These are phyloP conservation scores for Trametes cingulata DNA, from an alignment of 768 basidiomycete species.

Conservation along the genomic window DNA sequence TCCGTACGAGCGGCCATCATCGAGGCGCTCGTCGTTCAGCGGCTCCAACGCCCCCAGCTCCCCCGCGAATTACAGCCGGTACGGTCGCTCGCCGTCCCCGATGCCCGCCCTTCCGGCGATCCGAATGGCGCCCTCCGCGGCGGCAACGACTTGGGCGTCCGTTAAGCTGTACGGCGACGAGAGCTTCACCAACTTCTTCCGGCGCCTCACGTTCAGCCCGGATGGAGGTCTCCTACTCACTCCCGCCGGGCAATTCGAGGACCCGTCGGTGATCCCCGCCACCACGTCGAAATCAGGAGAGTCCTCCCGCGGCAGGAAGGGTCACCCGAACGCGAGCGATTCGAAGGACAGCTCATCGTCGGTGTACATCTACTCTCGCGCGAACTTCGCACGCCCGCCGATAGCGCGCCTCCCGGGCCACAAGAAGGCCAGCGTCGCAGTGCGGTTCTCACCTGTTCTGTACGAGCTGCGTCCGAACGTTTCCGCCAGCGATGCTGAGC, in stretches of 20 bases:
- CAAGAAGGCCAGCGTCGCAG: slow-evolving; percentile 93
- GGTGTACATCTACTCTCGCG: slow-evolving; percentile 95
- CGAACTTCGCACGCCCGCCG: slow-evolving; percentile 90
- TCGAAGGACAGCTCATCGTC: slow-evolving; percentile 46
- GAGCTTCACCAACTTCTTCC: slow-evolving; percentile 93
- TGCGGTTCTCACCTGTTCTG: slow-evolving; percentile 89
- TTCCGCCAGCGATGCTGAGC: slow-evolving; percentile 39
- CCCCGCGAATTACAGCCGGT: slow-evolving; percentile 57
- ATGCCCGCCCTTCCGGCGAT: slow-evolving; percentile 95
- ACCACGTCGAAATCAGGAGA: slow-evolving; percentile 38
- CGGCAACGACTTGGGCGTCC: slow-evolving; percentile 59
- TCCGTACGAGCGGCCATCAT: slow-evolving; percentile 65
- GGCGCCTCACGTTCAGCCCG: slow-evolving; percentile 90
- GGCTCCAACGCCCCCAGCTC: slow-evolving; percentile 80
- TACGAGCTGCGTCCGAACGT: slow-evolving; percentile 83
- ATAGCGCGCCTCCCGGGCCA: slow-evolving; percentile 95
- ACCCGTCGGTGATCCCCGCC: slow-evolving; percentile 62
- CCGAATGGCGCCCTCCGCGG: slow-evolving; percentile 54
- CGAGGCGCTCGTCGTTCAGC: slow-evolving; percentile 65
- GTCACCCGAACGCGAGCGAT: slow-evolving; percentile 45
- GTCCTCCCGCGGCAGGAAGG: slow-evolving; percentile 59
- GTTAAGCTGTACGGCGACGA: slow-evolving; percentile 94
- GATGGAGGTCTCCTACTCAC: slow-evolving; percentile 93
- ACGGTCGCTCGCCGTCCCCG: slow-evolving; percentile 83
- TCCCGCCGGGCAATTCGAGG: slow-evolving; percentile 96